phyloP scores from a whole-genome alignment of 1,284 basidiomycete species.

The Naganishia liquefaciens region DNA sequence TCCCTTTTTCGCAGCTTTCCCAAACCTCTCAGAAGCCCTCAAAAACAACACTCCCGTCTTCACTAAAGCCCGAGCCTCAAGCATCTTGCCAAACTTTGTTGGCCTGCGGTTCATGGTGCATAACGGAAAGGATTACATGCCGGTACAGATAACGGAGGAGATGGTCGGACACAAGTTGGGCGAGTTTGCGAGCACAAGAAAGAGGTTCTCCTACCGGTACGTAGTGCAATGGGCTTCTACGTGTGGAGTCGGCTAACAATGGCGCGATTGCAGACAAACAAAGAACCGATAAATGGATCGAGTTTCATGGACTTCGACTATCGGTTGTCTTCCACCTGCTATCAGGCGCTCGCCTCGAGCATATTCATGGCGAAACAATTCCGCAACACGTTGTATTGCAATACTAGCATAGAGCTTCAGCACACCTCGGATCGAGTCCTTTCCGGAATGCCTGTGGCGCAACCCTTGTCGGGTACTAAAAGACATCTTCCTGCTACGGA shows the following conservation, averaged over 20 bases:
- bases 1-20: constrained; percentile 92
- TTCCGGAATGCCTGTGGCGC: too few relatives aligned
- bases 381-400: constrained; percentile 25
- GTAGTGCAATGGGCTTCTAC: constrained; percentile 27
- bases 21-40: constrained; percentile 80
- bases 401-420: constrained; percentile 4
- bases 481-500: too few relatives aligned
- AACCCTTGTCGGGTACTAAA: too few relatives aligned
- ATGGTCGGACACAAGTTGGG: constrained; percentile 99
- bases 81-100: constrained; percentile 91
- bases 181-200: constrained; percentile 86
- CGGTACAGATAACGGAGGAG: constrained; percentile 85
- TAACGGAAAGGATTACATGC: constrained; percentile 88
- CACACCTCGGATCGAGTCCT: too few relatives aligned
- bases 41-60: constrained; percentile 81
- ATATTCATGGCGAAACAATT: background rate
- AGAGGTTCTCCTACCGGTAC: constrained; percentile 57
- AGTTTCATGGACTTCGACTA: too few relatives aligned
- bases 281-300: constrained; percentile 31
- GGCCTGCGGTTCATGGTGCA: constrained; percentile 89
- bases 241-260: background rate
- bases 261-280: constrained; percentile 25
- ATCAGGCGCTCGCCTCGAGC: background rate
- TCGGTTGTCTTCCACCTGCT: background rate
- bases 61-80: constrained; percentile 86